A percentile compares a stretch with the other conserved stretches of the same genome.
Evolutionary conservation across 2,329 filamentous ascomycete genomes (phyloP).

Genomic region (Aspergillus vadensis): DNA sequence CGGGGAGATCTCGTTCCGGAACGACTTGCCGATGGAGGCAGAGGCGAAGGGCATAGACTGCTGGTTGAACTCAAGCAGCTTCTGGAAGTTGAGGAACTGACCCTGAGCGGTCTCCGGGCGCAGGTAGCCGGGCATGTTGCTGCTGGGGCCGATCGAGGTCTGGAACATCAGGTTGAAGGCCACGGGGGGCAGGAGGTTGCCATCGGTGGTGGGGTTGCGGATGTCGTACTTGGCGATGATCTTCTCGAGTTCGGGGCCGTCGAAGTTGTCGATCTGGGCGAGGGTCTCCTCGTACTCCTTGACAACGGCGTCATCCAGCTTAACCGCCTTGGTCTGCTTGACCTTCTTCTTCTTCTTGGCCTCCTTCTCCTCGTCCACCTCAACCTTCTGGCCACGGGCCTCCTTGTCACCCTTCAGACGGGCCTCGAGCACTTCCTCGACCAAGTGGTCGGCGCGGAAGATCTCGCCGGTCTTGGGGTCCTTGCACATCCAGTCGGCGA

Average conservation of each 20-base stretch:
- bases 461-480: constrained; percentile 98
- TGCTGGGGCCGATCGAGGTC: constrained; percentile 89
- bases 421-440: constrained; percentile 88
- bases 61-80: constrained; percentile 95
- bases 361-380: constrained; percentile 71
- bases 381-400: constrained; percentile 75
- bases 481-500: constrained; percentile 99
- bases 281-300: constrained; percentile 89
- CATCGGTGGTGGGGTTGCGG: constrained; percentile 79
- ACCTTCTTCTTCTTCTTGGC: constrained; percentile 88
- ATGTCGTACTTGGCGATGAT: constrained; percentile 92
- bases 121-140: constrained; percentile 80
- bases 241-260: constrained; percentile 79
- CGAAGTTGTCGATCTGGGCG: constrained; percentile 94
- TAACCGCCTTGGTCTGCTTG: constrained; percentile 74
- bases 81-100: constrained; percentile 95
- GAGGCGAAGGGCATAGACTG: constrained; percentile 95
- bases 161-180: constrained; percentile 99
- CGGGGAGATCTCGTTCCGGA: constrained; percentile 97
- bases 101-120: constrained; percentile 96
- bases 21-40: constrained; percentile 95
- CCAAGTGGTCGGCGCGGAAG: constrained; percentile 91
- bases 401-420: constrained; percentile 89
- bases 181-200: constrained; percentile 76
- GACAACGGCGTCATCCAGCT: constrained; percentile 82